A percentile compares a stretch with the other conserved stretches of the same genome.
Conservation (phyloP, 2,329 filamentous ascomycete genomes). For the Blastomyces parvus region DNA sequence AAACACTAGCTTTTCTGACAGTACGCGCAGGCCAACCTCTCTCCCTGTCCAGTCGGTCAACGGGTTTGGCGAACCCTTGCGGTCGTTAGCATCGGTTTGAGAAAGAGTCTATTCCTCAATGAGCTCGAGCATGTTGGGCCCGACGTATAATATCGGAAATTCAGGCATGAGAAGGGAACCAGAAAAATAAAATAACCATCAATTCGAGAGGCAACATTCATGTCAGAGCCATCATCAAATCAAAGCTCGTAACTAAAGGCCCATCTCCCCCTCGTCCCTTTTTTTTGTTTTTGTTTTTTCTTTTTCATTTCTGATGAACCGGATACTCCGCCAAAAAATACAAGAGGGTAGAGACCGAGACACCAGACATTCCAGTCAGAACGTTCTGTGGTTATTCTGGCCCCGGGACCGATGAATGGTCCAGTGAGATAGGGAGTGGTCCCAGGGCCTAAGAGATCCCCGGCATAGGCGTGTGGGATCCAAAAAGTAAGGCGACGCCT, state of each 20-base stretch:
- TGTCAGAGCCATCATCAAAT: constrained; percentile 1
- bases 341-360: background rate
- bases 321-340: constrained; percentile 7
- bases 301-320: background rate
- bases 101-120: background rate
- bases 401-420: background rate
- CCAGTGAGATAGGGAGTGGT: constrained; percentile 1
- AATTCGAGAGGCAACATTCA: background rate
- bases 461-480: constrained; percentile 3
- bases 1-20: background rate
- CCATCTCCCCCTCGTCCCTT: background rate
- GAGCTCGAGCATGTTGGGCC: background rate
- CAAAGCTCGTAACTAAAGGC: background rate
- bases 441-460: constrained; percentile 6
- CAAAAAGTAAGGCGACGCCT: constrained; percentile 27
- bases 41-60: constrained; percentile 7
- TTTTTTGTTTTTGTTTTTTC: too few species aligned
- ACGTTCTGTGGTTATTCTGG: constrained; percentile 6
- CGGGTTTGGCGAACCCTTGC: background rate
- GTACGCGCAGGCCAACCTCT: background rate
- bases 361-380: background rate
- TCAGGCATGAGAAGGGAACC: background rate
- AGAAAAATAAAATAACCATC: background rate
- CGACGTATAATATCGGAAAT: constrained; percentile 4
- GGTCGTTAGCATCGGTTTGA: constrained; percentile 6